These are phyloP conservation scores for Fraxinus greggii DNA, from an alignment of 305 asterid genomes.

Conservation along the genomic window DNA sequence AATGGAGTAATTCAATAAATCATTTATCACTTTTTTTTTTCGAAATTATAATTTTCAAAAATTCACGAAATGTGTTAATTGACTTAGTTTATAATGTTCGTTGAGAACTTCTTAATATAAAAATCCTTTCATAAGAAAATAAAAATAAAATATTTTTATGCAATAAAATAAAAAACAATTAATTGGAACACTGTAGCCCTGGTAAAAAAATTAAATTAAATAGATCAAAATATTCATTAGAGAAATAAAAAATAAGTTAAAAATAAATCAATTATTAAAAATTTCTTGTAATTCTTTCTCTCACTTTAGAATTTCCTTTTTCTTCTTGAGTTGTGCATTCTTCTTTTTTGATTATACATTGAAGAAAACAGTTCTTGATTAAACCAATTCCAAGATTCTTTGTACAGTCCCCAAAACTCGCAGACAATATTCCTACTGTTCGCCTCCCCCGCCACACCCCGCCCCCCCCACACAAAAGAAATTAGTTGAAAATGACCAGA, in stretches of 20 bases:
- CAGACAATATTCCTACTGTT: slow-evolving; percentile 15
- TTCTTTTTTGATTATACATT: not conserved
- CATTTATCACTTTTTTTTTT: not conserved
- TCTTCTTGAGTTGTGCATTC: not conserved
- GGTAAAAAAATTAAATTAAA: not conserved
- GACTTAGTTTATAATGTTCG: not conserved
- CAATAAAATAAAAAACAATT: not conserved
- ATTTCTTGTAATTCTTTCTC: not conserved
- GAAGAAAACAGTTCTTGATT: slow-evolving; percentile 28
- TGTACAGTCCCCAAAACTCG: slow-evolving; percentile 34
- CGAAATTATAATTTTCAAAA: not conserved
- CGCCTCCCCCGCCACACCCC: not conserved
- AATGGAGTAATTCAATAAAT: not conserved
- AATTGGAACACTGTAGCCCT: not conserved
- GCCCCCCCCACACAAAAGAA: not conserved
- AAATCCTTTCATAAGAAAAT: not conserved
- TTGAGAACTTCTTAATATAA: not conserved
- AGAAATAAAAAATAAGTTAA: not conserved
- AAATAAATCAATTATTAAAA: not conserved
- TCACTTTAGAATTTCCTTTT: not conserved
- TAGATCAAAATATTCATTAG: not conserved
- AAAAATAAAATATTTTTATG: not conserved
- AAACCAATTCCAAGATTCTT: slow-evolving; percentile 44
- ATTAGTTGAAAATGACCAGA: slow-evolving; percentile 24
- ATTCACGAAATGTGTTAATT: not conserved